Evolutionary conservation across 495 filamentous ascomycete species (phyloP), one percentile per base, ranked within the genome.

Genomic region (Aspergillus egyptiacus): DNA sequence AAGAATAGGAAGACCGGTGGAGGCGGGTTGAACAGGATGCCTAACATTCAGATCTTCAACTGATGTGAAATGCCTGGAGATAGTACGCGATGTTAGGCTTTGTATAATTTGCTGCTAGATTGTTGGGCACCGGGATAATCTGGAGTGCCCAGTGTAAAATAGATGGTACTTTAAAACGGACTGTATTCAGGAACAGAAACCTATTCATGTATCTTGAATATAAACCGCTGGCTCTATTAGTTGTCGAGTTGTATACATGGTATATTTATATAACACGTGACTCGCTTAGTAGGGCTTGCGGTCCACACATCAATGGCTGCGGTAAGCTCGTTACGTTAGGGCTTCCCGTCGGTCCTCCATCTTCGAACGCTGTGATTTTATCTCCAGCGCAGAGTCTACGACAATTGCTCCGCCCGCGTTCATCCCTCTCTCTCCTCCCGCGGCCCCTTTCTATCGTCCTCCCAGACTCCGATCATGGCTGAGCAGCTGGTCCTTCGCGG

Each of bases 401-500:
- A 70, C 69, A 66, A 59, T 63, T 66, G 59, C 66, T 71, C 66
- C 65, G 65, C 67, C 69, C 66, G 62, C 61, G 53, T 60, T 58
- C 57, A 58, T 56, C 57, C 60, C 62, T 58, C 58, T 55, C 57
- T 59, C 57, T 66, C 67, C 59, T 60, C 64, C 67, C 67, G 54
- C 58, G 62, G 60, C 61, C 63, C 62, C 61, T 60, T 70, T 65
- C 52, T 66, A 71, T 68, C 67, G 66, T 68, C 68, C 53, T 44
- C 51, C 53, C 50, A 59, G 60, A 69, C 61, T 67, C 63, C 66
- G 61, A 74, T 68, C 71, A 95, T 94, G 87, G 82, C 86, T 76
- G 91, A 96, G 80, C 87, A 94, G 80, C 79, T 96, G 69, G 89
- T 94, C 77, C 87, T 95, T 74, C 89, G 90, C 75, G 91, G 91